phyloP scores from a whole-genome alignment of 306 rosid species.

The Acacia crassicarpa region DNA sequence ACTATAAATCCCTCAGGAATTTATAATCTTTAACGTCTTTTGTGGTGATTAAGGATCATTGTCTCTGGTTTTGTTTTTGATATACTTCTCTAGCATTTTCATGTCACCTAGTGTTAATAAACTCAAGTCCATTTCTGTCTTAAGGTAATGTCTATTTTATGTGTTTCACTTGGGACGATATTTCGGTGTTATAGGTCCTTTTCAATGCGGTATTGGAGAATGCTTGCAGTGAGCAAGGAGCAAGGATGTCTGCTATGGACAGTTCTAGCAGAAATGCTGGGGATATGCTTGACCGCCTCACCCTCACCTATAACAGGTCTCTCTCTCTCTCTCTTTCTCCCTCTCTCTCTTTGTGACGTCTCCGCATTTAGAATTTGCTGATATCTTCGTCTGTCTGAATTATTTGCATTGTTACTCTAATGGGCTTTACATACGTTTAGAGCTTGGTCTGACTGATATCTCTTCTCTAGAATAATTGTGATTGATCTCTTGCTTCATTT shows the following conservation, averaged over 20 bases:
- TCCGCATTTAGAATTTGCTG: neutral
- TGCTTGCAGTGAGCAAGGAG: slow-evolving; percentile 99
- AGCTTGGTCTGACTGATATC: neutral
- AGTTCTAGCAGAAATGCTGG: slow-evolving; percentile 99
- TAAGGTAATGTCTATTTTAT: neutral
- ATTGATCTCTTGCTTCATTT: slow-evolving; percentile 35
- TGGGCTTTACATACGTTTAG: neutral
- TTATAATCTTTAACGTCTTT: neutral
- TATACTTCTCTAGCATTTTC: neutral
- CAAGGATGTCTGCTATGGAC: slow-evolving; percentile 99
- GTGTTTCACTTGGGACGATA: neutral
- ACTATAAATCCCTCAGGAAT: neutral
- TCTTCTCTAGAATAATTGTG: neutral
- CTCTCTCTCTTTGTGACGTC: slow-evolving; percentile 20
- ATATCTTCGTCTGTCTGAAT: neutral
- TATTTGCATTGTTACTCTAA: neutral
- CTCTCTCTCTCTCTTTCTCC: too few relatives aligned
- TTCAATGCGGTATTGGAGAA: slow-evolving; percentile 95
- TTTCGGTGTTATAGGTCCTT: slow-evolving; percentile 53
- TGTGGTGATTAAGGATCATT: neutral
- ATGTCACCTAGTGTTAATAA: neutral
- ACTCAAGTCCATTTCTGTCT: neutral
- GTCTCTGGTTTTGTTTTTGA: neutral
- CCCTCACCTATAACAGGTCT: slow-evolving; percentile 88
- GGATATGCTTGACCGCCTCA: slow-evolving; percentile 98